Percentiles rank a stretch among this genome's conserved stretches.
phyloP scores from a whole-genome alignment of 164 flowering plant species.

The Dillenia turbinata region DNA sequence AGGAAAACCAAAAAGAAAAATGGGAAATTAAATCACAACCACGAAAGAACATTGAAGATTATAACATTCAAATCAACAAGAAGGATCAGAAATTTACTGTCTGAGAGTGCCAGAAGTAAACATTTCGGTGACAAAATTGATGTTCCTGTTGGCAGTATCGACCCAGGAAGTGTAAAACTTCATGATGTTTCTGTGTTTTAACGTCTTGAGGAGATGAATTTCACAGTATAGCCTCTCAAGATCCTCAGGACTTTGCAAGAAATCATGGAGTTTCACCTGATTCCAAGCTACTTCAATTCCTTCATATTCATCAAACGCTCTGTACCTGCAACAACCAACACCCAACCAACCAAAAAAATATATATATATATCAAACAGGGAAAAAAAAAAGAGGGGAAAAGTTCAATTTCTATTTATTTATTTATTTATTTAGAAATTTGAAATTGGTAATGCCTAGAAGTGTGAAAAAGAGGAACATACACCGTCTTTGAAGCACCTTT shows the following conservation, averaged over 20 bases:
- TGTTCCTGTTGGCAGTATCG: slow-evolving; percentile 74
- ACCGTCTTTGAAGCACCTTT: slow-evolving; percentile 97
- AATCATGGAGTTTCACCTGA: slow-evolving; percentile 87
- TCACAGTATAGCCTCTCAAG: slow-evolving; percentile 90
- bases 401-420: neutral
- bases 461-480: slow-evolving; percentile 35
- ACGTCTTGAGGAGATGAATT: slow-evolving; percentile 88
- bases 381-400: slow-evolving; percentile 7
- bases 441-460: neutral
- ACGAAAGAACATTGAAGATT: neutral
- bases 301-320: slow-evolving; percentile 93
- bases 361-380: slow-evolving; percentile 1
- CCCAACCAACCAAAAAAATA: neutral
- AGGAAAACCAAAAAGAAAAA: neutral
- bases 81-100: slow-evolving; percentile 46
- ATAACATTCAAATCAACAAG: neutral
- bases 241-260: slow-evolving; percentile 74
- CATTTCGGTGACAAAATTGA: slow-evolving; percentile 96
- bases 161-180: slow-evolving; percentile 97
- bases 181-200: slow-evolving; percentile 90
- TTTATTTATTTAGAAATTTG: too few relatives aligned
- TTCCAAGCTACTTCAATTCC: slow-evolving; percentile 99
- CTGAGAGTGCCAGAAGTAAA: slow-evolving; percentile 96
- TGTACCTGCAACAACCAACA: slow-evolving; percentile 52
- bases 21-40: neutral